phyloP scores from a whole-genome alignment of 2,329 filamentous ascomycete genomes.

The Aureobasidium uvarum region DNA sequence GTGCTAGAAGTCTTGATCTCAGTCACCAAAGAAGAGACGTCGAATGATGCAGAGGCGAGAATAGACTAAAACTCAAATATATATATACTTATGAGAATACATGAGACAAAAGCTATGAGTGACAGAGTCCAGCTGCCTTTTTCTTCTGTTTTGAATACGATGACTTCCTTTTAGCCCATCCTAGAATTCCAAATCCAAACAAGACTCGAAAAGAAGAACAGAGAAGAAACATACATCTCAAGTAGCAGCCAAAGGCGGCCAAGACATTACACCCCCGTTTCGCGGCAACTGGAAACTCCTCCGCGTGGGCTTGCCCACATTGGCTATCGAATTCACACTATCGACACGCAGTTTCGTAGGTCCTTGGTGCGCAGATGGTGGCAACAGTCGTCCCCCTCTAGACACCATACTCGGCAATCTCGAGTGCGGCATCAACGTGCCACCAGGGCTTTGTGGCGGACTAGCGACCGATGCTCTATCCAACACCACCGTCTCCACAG shows the following conservation, averaged over 20 bases:
- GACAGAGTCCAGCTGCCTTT: not conserved
- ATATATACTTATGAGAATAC: not conserved
- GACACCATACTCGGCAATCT: not conserved
- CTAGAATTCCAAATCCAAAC: not conserved
- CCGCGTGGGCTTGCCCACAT: not conserved
- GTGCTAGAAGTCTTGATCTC: too few species aligned
- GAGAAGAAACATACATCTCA: not conserved
- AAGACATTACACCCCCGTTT: not conserved
- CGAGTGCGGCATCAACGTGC: not conserved
- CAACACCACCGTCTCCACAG: not conserved
- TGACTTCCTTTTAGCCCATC: not conserved
- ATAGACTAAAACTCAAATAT: not conserved
- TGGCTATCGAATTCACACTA: not conserved
- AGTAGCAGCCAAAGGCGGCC: not conserved
- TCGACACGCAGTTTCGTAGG: not conserved
- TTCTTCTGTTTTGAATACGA: not conserved
- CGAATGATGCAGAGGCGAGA: too few species aligned
- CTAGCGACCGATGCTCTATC: not conserved
- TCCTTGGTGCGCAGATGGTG: not conserved
- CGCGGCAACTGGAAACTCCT: not conserved
- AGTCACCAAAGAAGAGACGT: too few species aligned
- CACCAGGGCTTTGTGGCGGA: slow-evolving; percentile 4
- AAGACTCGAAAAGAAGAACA: not conserved
- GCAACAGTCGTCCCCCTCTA: not conserved
- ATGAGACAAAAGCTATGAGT: not conserved